Evolutionary conservation across 306 rosid genomes (phyloP).

Genomic region (Vicia villosa): DNA sequence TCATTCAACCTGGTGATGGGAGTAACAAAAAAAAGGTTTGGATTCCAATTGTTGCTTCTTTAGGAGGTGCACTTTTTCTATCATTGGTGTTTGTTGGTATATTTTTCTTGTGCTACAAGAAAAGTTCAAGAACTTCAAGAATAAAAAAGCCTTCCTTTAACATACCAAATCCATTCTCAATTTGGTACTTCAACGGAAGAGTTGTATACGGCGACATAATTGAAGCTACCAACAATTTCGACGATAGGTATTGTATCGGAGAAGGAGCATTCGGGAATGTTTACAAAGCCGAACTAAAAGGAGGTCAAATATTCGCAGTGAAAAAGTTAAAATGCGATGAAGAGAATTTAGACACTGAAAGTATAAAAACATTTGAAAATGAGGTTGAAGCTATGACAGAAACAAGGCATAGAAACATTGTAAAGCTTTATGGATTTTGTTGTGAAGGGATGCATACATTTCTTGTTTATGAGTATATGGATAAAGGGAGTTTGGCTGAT

Average conservation of each 20-base stretch:
- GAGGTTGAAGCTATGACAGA: constrained; percentile 50
- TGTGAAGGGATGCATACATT: constrained; percentile 47
- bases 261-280: constrained; percentile 51
- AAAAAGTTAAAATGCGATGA: constrained; percentile 46
- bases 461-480: constrained; percentile 50
- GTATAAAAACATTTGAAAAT: constrained; percentile 37
- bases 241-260: constrained; percentile 44
- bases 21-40: constrained; percentile 30
- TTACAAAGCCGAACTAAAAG: constrained; percentile 39
- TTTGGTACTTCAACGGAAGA: constrained; percentile 53
- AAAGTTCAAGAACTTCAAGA: constrained; percentile 20
- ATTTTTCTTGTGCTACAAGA: constrained; percentile 18
- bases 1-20: constrained; percentile 5
- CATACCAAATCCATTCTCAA: constrained; percentile 31
- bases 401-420: constrained; percentile 50
- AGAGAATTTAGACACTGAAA: constrained; percentile 38
- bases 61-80: constrained; percentile 36
- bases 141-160: neutral
- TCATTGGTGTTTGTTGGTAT: constrained; percentile 27
- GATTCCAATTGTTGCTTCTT: constrained; percentile 36
- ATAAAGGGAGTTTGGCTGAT: constrained; percentile 45
- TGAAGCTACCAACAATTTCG: constrained; percentile 46
- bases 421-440: constrained; percentile 55
- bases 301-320: constrained; percentile 55
- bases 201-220: constrained; percentile 51